These are phyloP conservation scores for Rhynchospora tenuis DNA, from an alignment of 176 grass and related monocot genomes.

Conservation along the genomic window DNA sequence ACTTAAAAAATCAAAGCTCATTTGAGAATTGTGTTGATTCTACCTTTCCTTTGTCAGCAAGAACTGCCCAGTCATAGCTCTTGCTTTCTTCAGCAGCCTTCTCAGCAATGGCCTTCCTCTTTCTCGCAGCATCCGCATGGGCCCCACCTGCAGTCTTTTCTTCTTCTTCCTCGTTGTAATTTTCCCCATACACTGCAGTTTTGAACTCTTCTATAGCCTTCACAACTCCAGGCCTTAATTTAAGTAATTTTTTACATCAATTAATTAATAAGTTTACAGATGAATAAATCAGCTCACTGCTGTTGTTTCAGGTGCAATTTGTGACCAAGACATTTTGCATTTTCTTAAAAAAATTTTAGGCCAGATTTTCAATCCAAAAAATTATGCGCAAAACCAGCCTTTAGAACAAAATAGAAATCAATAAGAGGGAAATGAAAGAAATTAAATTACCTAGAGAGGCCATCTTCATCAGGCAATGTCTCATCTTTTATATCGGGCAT, in stretches of 20 bases:
- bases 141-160: constrained; percentile 38
- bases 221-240: constrained; percentile 55
- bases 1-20: background rate
- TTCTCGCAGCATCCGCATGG: constrained; percentile 45
- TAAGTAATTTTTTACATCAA: background rate
- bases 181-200: constrained; percentile 72
- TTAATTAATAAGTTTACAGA: constrained; percentile 1
- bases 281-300: constrained; percentile 6
- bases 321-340: constrained; percentile 7
- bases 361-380: background rate
- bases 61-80: constrained; percentile 67
- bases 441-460: constrained; percentile 52
- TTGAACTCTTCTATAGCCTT: constrained; percentile 78
- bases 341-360: background rate
- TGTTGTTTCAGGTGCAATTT: background rate
- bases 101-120: constrained; percentile 66
- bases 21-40: background rate
- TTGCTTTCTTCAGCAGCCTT: constrained; percentile 41
- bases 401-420: background rate
- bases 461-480: constrained; percentile 79
- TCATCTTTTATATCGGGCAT: constrained; percentile 93
- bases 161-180: constrained; percentile 77
- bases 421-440: constrained; percentile 19
- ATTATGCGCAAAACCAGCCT: background rate
- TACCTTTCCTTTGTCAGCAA: constrained; percentile 85